These are phyloP conservation scores for Podila horticola DNA, from an alignment of 192 early-diverging fungal genomes.

Conservation along the genomic window DNA sequence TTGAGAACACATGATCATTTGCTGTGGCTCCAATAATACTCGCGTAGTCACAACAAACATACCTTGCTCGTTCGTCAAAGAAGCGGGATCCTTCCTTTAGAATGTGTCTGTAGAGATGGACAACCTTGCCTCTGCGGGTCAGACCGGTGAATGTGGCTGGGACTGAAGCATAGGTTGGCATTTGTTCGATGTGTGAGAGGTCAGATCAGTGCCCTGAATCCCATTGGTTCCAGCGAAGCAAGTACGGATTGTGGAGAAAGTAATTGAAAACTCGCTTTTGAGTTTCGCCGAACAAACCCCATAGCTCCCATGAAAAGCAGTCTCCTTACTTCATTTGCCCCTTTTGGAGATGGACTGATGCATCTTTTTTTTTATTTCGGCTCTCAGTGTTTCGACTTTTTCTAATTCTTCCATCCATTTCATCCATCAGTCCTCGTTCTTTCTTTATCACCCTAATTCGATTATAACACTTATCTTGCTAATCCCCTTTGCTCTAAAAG, in stretches of 20 bases:
- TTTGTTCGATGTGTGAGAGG: neutral
- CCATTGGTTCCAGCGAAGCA: neutral
- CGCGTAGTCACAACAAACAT: neutral
- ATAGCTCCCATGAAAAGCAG: too few species aligned
- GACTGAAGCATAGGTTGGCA: slow-evolving; percentile 36
- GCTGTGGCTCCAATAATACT: neutral
- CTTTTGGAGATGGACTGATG: too few species aligned
- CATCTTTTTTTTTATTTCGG: too few species aligned
- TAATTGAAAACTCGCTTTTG: too few species aligned
- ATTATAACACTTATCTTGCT: too few species aligned
- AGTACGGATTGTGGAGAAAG: neutral
- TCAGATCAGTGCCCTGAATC: neutral
- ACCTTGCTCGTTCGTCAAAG: slow-evolving; percentile 51
- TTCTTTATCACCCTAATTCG: too few species aligned
- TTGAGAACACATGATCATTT: neutral
- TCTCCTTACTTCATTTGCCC: too few species aligned
- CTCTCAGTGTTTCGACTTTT: neutral
- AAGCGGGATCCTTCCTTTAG: slow-evolving; percentile 29
- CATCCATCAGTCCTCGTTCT: neutral
- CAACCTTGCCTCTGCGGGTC: slow-evolving; percentile 2
- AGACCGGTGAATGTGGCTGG: slow-evolving; percentile 22
- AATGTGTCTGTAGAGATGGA: slow-evolving; percentile 42
- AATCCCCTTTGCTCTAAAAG: too few species aligned
- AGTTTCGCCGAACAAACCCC: too few species aligned
- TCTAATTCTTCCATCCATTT: neutral